Conservation (phyloP, 1,139 yeast genomes). For the Nadsonia starkeyi-henricii region DNA sequence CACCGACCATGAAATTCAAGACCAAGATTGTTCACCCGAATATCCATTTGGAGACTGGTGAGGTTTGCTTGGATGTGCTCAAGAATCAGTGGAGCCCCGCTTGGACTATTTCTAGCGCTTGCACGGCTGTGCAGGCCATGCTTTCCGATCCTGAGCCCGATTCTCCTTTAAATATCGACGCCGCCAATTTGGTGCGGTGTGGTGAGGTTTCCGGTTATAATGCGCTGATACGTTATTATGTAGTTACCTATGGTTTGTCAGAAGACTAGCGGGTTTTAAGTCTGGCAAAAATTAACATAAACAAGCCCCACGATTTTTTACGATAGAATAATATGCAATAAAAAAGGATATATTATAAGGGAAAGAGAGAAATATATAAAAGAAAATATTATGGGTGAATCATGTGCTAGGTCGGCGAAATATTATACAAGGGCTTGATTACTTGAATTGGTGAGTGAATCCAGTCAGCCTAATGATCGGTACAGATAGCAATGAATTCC, state of each 20-base stretch:
- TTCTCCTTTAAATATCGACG: conserved; percentile 73
- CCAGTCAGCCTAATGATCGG: conserved; percentile 31
- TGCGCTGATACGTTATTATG: conserved; percentile 49
- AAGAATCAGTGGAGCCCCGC: conserved; percentile 75
- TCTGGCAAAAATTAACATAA: too few species aligned
- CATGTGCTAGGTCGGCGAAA: not conserved
- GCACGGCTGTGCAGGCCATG: conserved; percentile 56
- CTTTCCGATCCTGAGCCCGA: conserved; percentile 72
- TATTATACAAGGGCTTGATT: not conserved
- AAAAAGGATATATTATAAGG: too few species aligned
- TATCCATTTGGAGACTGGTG: conserved; percentile 55
- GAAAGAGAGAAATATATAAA: too few species aligned
- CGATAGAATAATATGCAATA: too few species aligned
- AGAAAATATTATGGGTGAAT: too few species aligned
- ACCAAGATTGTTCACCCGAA: conserved; percentile 62
- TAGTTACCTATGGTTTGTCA: conserved; percentile 24
- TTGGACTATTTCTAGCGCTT: conserved; percentile 62
- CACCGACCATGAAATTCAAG: conserved; percentile 48
- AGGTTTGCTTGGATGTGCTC: conserved; percentile 71
- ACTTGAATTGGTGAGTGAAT: too few species aligned
- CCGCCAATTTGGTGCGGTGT: conserved; percentile 58
- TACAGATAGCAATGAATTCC: conserved; percentile 83
- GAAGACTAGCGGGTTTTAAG: too few species aligned
- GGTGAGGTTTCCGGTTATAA: conserved; percentile 45
- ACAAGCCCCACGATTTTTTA: too few species aligned